Percentiles rank a stretch among this genome's conserved stretches.
Evolutionary conservation across 2,329 filamentous ascomycete genomes (phyloP).

Genomic region (Pleurostoma richardsiae): DNA sequence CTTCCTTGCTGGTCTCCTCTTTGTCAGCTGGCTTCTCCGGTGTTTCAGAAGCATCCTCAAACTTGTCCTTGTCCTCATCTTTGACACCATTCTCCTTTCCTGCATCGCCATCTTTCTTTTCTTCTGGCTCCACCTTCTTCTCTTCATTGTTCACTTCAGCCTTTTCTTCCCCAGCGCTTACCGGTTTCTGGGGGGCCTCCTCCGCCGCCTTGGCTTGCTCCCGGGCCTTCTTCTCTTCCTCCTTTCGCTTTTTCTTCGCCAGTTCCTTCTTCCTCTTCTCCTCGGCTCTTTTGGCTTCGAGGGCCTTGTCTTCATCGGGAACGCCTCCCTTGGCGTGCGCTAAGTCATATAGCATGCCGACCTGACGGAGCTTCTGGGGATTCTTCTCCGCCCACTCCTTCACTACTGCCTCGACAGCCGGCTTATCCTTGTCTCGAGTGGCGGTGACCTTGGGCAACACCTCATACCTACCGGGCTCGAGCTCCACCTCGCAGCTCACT

Average conservation of each 20-base stretch:
- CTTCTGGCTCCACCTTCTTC: conserved; percentile 1
- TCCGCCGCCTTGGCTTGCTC: conserved; percentile 4
- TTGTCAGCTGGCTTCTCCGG: conserved; percentile 9
- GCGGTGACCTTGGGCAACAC: conserved; percentile 67
- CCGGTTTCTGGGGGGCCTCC: neutral
- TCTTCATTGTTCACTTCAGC: conserved; percentile 12
- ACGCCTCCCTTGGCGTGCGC: conserved; percentile 55
- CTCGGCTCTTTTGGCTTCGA: conserved; percentile 19
- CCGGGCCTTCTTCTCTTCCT: conserved; percentile 5
- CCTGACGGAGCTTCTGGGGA: conserved; percentile 60
- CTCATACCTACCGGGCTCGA: conserved; percentile 63
- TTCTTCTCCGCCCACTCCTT: conserved; percentile 33
- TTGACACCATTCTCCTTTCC: conserved; percentile 16
- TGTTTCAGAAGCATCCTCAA: conserved; percentile 8
- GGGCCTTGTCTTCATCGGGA: conserved; percentile 38
- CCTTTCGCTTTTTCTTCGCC: conserved; percentile 16
- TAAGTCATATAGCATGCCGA: conserved; percentile 56
- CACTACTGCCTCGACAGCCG: conserved; percentile 56
- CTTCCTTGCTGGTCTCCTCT: conserved; percentile 13
- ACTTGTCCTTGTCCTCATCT: conserved; percentile 7
- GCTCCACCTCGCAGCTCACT: conserved; percentile 65
- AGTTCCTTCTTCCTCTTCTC: conserved; percentile 19
- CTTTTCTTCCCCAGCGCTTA: conserved; percentile 15
- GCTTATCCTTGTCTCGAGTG: conserved; percentile 29
- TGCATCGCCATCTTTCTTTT: conserved; percentile 13